phyloP scores from a whole-genome alignment of 1,139 yeast species.

The Suhomyces panamericanus region DNA sequence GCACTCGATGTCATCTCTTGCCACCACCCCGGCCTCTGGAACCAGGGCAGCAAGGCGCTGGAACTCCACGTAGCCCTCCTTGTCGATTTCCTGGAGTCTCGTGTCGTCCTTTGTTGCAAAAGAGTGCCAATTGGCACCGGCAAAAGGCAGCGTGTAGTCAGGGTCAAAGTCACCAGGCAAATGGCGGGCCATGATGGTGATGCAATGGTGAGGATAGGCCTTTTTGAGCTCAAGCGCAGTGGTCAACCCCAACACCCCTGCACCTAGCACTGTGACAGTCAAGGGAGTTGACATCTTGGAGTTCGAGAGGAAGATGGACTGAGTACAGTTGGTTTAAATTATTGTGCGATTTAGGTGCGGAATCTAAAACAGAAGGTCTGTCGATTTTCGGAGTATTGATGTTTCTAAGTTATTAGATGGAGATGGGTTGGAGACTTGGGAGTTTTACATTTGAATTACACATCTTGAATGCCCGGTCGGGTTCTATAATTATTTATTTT shows the following conservation, averaged over 20 bases:
- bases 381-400: too few species aligned
- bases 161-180: conserved; percentile 42
- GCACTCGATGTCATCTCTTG: conserved; percentile 27
- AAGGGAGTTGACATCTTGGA: not conserved
- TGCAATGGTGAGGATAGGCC: conserved; percentile 21
- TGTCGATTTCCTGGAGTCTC: conserved; percentile 38
- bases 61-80: conserved; percentile 41
- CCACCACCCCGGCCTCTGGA: conserved; percentile 49
- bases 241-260: conserved; percentile 45
- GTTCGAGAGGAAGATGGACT: too few species aligned
- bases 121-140: conserved; percentile 51
- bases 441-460: too few species aligned
- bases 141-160: conserved; percentile 42
- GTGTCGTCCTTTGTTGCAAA: conserved; percentile 38
- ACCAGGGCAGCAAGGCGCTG: conserved; percentile 39
- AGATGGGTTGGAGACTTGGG: too few species aligned
- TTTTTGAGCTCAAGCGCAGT: conserved; percentile 35
- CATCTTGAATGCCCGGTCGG: too few species aligned
- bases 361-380: too few species aligned
- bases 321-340: not conserved
- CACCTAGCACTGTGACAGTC: conserved; percentile 36
- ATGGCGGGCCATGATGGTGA: conserved; percentile 35
- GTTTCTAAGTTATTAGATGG: too few species aligned
- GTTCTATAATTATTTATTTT: too few species aligned
- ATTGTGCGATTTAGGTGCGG: not conserved